A percentile compares a stretch with the other conserved stretches of the same genome.
phyloP scores from a whole-genome alignment of 2,329 filamentous ascomycete species.

The Sphaerulina musiva region DNA sequence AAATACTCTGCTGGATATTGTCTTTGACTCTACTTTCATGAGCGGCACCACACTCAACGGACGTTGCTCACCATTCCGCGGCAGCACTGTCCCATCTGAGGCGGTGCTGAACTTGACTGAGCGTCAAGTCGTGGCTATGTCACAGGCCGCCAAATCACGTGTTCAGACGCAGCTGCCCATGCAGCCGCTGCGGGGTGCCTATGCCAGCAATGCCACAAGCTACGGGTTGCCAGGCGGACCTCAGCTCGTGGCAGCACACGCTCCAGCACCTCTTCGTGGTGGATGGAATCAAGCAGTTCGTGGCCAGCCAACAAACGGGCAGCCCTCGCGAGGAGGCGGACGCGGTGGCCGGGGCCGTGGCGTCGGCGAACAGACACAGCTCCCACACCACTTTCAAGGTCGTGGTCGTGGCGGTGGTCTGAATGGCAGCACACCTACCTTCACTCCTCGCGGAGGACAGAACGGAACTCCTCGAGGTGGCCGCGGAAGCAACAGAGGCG shows the following conservation, averaged over 20 bases:
- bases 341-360: slow-evolving; percentile 35
- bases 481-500: slow-evolving; percentile 34
- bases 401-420: slow-evolving; percentile 35
- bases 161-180: slow-evolving; percentile 22
- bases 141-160: slow-evolving; percentile 32
- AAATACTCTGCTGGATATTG: slow-evolving; percentile 75
- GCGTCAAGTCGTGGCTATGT: slow-evolving; percentile 66
- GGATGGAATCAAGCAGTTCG: slow-evolving; percentile 53
- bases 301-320: slow-evolving; percentile 38
- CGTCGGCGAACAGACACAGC: slow-evolving; percentile 17
- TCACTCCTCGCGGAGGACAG: slow-evolving; percentile 24
- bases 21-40: slow-evolving; percentile 96
- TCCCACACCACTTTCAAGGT: slow-evolving; percentile 15
- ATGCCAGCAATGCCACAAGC: slow-evolving; percentile 33
- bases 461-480: slow-evolving; percentile 17
- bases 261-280: slow-evolving; percentile 53
- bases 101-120: slow-evolving; percentile 82
- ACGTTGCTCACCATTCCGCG: slow-evolving; percentile 85
- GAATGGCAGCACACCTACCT: slow-evolving; percentile 24
- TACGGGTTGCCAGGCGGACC: slow-evolving; percentile 55
- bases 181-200: slow-evolving; percentile 26
- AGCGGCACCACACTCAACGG: slow-evolving; percentile 87
- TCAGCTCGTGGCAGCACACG: slow-evolving; percentile 53
- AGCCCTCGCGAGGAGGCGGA: slow-evolving; percentile 22
- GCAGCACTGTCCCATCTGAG: slow-evolving; percentile 82